Evolutionary conservation across 1,139 yeast genomes (phyloP).

Genomic region (Suhomyces anneliseae): DNA sequence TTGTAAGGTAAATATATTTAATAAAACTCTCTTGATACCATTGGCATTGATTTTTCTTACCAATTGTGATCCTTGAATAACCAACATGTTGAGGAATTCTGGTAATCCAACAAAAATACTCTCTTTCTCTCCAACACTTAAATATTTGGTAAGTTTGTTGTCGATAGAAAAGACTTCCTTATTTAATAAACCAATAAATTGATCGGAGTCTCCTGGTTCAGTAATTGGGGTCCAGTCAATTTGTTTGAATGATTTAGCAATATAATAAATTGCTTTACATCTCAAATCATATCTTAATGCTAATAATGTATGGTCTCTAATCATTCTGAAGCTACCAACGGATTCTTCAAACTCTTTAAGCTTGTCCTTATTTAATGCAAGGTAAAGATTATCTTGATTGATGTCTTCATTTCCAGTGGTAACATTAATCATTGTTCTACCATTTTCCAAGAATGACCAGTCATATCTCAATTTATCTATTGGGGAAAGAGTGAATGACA

Average conservation of each 20-base stretch:
- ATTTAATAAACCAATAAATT: slow-evolving; percentile 58
- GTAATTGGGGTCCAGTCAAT: slow-evolving; percentile 46
- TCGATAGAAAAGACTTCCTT: slow-evolving; percentile 55
- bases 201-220: slow-evolving; percentile 67
- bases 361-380: slow-evolving; percentile 40
- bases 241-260: slow-evolving; percentile 47
- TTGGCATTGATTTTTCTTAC: slow-evolving; percentile 57
- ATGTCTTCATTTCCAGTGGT: slow-evolving; percentile 22
- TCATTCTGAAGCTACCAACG: slow-evolving; percentile 43
- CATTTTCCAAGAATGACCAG: slow-evolving; percentile 59
- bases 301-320: slow-evolving; percentile 51
- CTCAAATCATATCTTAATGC: slow-evolving; percentile 68
- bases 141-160: slow-evolving; percentile 34
- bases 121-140: slow-evolving; percentile 30
- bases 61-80: slow-evolving; percentile 60
- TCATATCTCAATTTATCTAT: slow-evolving; percentile 51
- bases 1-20: slow-evolving; percentile 72
- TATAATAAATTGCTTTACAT: slow-evolving; percentile 59
- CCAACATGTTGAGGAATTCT: slow-evolving; percentile 52
- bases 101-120: slow-evolving; percentile 54
- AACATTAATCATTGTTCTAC: slow-evolving; percentile 29
- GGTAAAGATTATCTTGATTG: slow-evolving; percentile 27
- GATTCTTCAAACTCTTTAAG: slow-evolving; percentile 49
- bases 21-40: slow-evolving; percentile 66
- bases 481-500: slow-evolving; percentile 22